Evolutionary conservation across 306 rosid genomes (phyloP).

Genomic region (Inga laurina): DNA sequence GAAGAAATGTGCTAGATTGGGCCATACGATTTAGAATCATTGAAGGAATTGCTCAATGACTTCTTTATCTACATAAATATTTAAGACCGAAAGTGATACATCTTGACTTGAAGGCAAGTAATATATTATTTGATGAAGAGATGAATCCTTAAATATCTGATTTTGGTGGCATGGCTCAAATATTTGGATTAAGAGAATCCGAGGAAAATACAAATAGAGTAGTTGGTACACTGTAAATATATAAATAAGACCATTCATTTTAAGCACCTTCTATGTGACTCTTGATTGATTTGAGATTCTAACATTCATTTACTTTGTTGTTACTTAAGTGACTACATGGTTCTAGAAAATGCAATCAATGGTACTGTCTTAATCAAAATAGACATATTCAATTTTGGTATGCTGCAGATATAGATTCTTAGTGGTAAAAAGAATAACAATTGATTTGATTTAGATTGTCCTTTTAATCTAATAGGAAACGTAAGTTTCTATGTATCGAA

Average conservation of each 20-base stretch:
- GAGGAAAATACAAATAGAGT: conserved; percentile 48
- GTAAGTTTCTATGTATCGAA: conserved; percentile 27
- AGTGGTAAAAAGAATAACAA: conserved; percentile 23
- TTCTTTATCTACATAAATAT: conserved; percentile 41
- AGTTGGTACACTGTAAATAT: conserved; percentile 44
- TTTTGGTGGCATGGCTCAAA: conserved; percentile 48
- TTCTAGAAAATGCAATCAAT: conserved; percentile 37
- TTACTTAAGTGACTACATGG: conserved; percentile 33
- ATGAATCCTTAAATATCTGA: conserved; percentile 53
- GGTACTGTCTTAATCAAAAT: conserved; percentile 40
- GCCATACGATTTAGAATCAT: too few relatives aligned
- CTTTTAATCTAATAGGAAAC: conserved; percentile 31
- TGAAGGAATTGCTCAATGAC: conserved; percentile 33
- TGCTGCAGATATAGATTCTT: conserved; percentile 29
- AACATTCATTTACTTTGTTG: background rate
- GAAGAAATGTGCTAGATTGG: too few relatives aligned
- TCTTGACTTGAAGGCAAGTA: conserved; percentile 46
- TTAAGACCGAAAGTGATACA: conserved; percentile 51
- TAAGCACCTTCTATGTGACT: too few relatives aligned
- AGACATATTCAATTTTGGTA: conserved; percentile 46
- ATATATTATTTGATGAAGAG: conserved; percentile 41
- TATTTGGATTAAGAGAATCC: conserved; percentile 25
- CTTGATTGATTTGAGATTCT: background rate
- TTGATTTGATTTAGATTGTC: background rate
- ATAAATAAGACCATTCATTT: background rate